phyloP scores from a whole-genome alignment of 2,329 filamentous ascomycete genomes.

The Colletotrichum chrysophilum region DNA sequence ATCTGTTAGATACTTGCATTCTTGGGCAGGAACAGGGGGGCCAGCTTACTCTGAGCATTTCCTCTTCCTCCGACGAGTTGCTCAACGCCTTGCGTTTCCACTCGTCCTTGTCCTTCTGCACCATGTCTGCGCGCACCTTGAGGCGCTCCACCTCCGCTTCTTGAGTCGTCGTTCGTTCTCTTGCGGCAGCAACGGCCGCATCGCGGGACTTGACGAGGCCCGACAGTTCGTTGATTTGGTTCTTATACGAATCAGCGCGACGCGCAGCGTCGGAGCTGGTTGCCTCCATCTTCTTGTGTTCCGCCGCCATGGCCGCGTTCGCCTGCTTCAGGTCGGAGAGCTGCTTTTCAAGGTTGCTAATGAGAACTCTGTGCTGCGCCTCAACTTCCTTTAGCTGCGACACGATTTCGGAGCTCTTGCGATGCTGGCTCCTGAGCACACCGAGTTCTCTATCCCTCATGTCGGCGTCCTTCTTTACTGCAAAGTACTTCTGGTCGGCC shows the following conservation, averaged over 20 bases:
- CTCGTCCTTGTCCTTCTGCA: conserved; percentile 81
- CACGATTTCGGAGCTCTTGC: conserved; percentile 92
- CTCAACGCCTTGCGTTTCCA: conserved; percentile 85
- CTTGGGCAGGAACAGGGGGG: background rate
- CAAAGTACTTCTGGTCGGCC: conserved; percentile 97
- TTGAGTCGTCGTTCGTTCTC: conserved; percentile 63
- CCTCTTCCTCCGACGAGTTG: conserved; percentile 82
- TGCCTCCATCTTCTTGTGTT: conserved; percentile 78
- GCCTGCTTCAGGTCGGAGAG: conserved; percentile 81
- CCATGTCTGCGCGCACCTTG: conserved; percentile 76
- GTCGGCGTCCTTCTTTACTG: conserved; percentile 92
- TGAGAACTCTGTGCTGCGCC: conserved; percentile 73
- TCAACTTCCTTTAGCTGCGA: conserved; percentile 92
- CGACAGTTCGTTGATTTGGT: conserved; percentile 79
- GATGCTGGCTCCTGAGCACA: conserved; percentile 79
- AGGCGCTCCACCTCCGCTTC: conserved; percentile 83
- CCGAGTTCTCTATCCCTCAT: conserved; percentile 81
- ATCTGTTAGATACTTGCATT: conserved; percentile 25
- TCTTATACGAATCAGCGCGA: conserved; percentile 73
- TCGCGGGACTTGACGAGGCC: conserved; percentile 80
- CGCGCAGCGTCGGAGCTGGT: conserved; percentile 73
- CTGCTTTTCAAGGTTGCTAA: conserved; percentile 91
- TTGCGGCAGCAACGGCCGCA: conserved; percentile 53
- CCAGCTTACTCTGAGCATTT: conserved; percentile 80
- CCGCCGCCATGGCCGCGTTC: conserved; percentile 71